Evolutionary conservation across 257 asterid genomes (phyloP), one percentile per base, ranked within the genome.

Genomic region (Schizonepeta tenuifolia): DNA sequence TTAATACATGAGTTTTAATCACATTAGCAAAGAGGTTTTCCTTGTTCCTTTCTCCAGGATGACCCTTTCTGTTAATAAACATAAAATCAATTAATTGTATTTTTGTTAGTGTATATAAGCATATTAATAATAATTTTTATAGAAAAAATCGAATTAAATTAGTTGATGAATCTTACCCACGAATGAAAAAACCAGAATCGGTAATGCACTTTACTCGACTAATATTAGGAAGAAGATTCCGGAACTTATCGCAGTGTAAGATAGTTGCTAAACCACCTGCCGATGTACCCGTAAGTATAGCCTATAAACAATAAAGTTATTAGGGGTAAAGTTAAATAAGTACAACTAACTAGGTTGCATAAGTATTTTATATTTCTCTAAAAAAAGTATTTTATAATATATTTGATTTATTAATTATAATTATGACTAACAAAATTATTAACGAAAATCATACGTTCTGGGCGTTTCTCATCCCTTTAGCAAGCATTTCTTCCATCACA

Each of bases 231-330:
- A 83, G 9, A 15, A 70, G 73, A n/a, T 70, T 60, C 3, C 60
- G 64, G n/a, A 83, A 83, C 24, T 33, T 8, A 65, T 83, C 84
- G 35, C 83, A 83, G 11, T 79, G 78, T 28, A 79, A 43, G 6
- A 80, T 80, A 1, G 82, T 70, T 2, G 83, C 72, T 46, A 79
- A 60, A 17, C 77, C 82, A 13, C 87, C 87, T 0, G 84, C 84
- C 5, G 87, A 83, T 28, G 64, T 40, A 43, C 87, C 84, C 4
- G 70, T 18, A 0, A 83, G 46, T 43, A 83, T 74, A 9, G 78
- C 87, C 87, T 83, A 14, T 8, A 3, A 20, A 12, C 9, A 62
- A 20, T 46, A 59, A 22, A 47, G 13, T 11, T 12, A 2, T 13
- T 43, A 43, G 6, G n/a, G 17, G 7, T 43, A 43, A 43, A 43